These are phyloP conservation scores for Geosmithia putterillii DNA, from an alignment of 2,329 filamentous ascomycete genomes.

Conservation along the genomic window DNA sequence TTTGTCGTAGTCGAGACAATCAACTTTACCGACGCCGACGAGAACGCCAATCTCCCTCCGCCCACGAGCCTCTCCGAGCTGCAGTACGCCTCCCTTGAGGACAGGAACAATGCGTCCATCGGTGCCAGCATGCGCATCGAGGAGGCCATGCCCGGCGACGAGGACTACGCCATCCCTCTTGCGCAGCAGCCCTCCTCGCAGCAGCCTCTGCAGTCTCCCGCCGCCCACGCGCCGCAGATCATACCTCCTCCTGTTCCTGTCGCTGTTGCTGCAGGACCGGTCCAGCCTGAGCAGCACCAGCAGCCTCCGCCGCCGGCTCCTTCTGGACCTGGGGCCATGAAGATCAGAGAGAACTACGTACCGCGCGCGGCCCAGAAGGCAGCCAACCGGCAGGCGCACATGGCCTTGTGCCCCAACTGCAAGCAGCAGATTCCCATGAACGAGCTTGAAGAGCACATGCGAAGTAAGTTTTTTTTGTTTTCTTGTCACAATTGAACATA, in stretches of 20 bases:
- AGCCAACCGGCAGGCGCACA: slow-evolving; percentile 53
- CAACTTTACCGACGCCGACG: slow-evolving; percentile 79
- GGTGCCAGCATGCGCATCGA: slow-evolving; percentile 76
- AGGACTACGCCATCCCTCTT: slow-evolving; percentile 30
- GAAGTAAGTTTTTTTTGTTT: slow-evolving; percentile 42
- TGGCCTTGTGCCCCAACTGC: slow-evolving; percentile 84
- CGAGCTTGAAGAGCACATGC: slow-evolving; percentile 86
- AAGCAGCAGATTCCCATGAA: slow-evolving; percentile 76
- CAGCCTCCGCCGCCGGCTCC: neutral
- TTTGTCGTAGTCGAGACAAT: slow-evolving; percentile 95
- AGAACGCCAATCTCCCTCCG: slow-evolving; percentile 72
- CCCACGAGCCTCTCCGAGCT: slow-evolving; percentile 84
- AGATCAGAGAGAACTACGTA: slow-evolving; percentile 88
- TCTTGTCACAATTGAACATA: neutral
- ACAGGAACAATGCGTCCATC: slow-evolving; percentile 85
- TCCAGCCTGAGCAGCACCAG: neutral
- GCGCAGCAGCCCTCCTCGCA: slow-evolving; percentile 18
- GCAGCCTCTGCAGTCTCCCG: slow-evolving; percentile 14
- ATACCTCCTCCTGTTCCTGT: neutral
- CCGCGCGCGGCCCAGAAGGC: slow-evolving; percentile 67
- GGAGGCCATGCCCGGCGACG: slow-evolving; percentile 81
- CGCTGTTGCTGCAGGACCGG: too few relatives aligned
- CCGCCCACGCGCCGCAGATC: slow-evolving; percentile 11
- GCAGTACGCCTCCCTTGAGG: slow-evolving; percentile 87
- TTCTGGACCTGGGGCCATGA: slow-evolving; percentile 56